Evolutionary conservation across 2,329 filamentous ascomycete genomes (phyloP), one percentile per base, ranked within the genome.

Genomic region (Ophiocordyceps sinensis): DNA sequence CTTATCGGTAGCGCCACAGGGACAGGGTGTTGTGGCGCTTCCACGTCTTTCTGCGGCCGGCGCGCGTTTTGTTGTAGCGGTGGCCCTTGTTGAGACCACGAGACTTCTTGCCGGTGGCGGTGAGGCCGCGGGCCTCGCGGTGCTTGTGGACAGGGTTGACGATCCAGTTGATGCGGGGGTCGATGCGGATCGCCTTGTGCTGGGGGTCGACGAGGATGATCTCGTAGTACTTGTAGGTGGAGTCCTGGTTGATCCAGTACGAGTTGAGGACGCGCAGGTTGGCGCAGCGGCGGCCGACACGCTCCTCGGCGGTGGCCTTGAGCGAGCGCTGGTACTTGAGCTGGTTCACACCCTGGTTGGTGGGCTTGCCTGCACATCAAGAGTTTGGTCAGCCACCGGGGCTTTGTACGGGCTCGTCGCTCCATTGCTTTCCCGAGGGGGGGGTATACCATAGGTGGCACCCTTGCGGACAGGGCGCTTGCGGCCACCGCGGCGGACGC

Each of bases 211-310:
- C 89, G 64, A 95, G 85, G 76, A 98, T 96, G 71, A 96, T 82
- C 75, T 98, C 91, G 77, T 79, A 98, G 85, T 98, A 98, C 80
- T 98, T 98, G 85, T 96, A 98, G 72, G 91, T 98, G 48, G 88
- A 95, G 77, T 98, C 91, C 79, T 96, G 87, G 85, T 98, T 98
- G 78, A 98, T 86, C 93, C 93, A 98, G 88, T 98, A 98, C 51
- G 89, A 96, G 85, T 98, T 98, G 64, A 98, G 84, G 64, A 98
- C 91, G 65, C 91, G 87, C 69, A 98, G 73, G 76, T 98, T 98
- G 73, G 88, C 87, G 77, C 88, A 95, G 68, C 89, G 88, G 70
- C 88, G 88, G 64, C 93, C 91, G 66, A 98, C 89, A 84, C 91
- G 91, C 83, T 98, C 91, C 79, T 98, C 93, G 60, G 93, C 93